Evolutionary conservation across 2,329 filamentous ascomycete species (phyloP), one percentile per base, ranked within the genome.

Genomic region (Apiospora aurea): DNA sequence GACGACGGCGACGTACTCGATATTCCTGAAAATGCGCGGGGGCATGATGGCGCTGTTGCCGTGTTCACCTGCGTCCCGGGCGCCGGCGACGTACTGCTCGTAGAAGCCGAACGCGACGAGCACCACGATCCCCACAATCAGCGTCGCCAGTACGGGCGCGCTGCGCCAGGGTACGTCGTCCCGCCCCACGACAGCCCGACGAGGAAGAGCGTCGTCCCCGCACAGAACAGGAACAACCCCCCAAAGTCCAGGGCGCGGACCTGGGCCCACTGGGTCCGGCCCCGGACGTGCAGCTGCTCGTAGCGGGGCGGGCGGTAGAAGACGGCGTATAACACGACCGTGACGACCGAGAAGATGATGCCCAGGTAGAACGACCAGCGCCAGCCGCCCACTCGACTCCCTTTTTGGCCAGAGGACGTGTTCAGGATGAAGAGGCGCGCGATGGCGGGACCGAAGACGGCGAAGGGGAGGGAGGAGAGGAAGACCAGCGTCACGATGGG

Each of bases 311-410:
- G 86, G 73, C 83, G 82, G 77, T 87, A 88, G 71, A 85, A 83
- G 73, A 85, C 79, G 46, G 79, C 78, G 71, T 83, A 86, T 8
- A 86, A 79, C 1, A 80, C 75, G 1, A 84, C 75, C 14, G 82
- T 79, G 29, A 85, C 72, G n/a, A 79, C 80, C 47, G 80, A 81
- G 71, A 85, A 79, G 70, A 86, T 84, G 74, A 85, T 84, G 71
- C 83, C 83, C 4, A 88, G 75, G 74, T 85, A 87, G 76, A 85
- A 89, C 71, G 79, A 82, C 84, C 85, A 87, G 53, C 87, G 80
- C 86, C 86, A 88, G 24, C 80, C 78, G 57, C 57, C 57, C 5
- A 61, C 26, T 18, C 57, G 57, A 6, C 14, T 34, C 3, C 18
- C 18, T 16, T 8, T 47, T 6, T 18, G 21, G 4, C 34, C 57